Evolutionary conservation across 176 grass and related monocot species (phyloP), one percentile per base, ranked within the genome.

Genomic region (Oryza longistaminata): DNA sequence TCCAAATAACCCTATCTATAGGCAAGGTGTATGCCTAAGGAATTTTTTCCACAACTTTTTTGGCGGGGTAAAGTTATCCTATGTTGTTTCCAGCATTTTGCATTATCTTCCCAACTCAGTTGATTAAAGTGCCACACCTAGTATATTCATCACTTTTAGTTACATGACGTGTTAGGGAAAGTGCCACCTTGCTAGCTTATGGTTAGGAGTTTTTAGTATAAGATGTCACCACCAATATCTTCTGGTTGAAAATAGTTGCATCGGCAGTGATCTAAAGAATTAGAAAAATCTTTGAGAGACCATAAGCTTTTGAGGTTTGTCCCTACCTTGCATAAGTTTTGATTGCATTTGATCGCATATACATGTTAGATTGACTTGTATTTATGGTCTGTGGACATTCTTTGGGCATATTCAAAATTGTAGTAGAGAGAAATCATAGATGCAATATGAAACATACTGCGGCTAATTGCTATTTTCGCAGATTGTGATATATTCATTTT

Each of bases 1-100:
- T 86, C 88, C 94, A 61, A 92, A 86, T 81, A 94, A 97, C 70
- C 85, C 90, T 82, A 52, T 97, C 82, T 94, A 83, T 83, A 89
- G 92, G 74, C 92, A 94, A 22, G 90, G 94, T 76, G 74, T 92
- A 52, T 90, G 85, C 68, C 83, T 97, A 37, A 90, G 94, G 89
- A 89, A 92, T 68, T 85, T 94, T 53, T 87, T 97, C 62, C 85
- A 94, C 45, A 93, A 90, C 52, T 76, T 94, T 71, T 97, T 97
- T 84, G 89, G 89, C 17, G 90, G 94, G 89, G 94, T 97, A 97
- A 90, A 72, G 44, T 82, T 82, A 76, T 8, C 27, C 22, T 53
- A 42, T 76, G 68, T 13, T 53, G 15, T 58, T 85, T 7, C 67
- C 16, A 65, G 9, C 70, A 67, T 40, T 81, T 21, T 77, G 3